Conservation (phyloP, 768 basidiomycete genomes). For the Trametes cinnabarina region DNA sequence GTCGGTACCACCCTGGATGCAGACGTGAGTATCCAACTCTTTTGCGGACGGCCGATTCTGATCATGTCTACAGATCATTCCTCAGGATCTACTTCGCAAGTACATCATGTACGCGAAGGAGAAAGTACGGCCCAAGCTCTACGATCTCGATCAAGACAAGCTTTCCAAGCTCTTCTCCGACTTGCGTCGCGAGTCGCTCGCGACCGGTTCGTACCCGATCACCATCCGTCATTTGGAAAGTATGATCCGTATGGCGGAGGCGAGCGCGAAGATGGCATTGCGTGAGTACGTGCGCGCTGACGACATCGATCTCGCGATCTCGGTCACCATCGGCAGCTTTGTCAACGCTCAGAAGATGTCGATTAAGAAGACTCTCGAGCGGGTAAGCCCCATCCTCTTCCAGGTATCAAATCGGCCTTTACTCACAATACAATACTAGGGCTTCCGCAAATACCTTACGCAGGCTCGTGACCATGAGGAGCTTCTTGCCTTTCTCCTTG, state of each 20-base stretch:
- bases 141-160: conserved; percentile 95
- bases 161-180: conserved; percentile 92
- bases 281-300: conserved; percentile 94
- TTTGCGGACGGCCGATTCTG: neutral
- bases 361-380: conserved; percentile 95
- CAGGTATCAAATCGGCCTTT: neutral
- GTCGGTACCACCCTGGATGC: conserved; percentile 87
- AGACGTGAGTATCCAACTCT: conserved; percentile 60
- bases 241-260: conserved; percentile 99
- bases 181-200: conserved; percentile 90
- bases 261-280: conserved; percentile 97
- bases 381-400: conserved; percentile 51
- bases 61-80: conserved; percentile 67
- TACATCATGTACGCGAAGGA: conserved; percentile 99
- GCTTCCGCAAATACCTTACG: conserved; percentile 96
- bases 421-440: conserved; percentile 41
- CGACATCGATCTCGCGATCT: conserved; percentile 96
- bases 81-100: conserved; percentile 93
- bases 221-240: conserved; percentile 97
- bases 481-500: conserved; percentile 89
- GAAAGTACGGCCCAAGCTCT: conserved; percentile 87
- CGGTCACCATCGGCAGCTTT: conserved; percentile 92
- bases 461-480: conserved; percentile 97
- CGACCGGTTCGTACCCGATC: conserved; percentile 98
- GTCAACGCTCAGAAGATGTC: conserved; percentile 97